phyloP scores from a whole-genome alignment of 1,284 basidiomycete genomes.

The Ceratorhiza oryzae-sativae region DNA sequence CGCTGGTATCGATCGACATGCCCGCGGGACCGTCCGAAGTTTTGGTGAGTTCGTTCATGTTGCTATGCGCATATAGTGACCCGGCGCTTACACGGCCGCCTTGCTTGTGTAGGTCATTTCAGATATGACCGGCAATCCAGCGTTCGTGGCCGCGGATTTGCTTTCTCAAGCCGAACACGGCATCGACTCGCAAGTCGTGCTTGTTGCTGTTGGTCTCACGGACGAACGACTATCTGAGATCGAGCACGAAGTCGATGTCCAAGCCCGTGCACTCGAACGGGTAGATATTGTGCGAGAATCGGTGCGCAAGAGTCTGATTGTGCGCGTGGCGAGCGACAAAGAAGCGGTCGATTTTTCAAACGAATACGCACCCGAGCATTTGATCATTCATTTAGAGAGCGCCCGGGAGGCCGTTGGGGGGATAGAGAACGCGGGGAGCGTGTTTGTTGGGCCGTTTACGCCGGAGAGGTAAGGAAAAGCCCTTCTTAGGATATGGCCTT shows the following conservation, averaged over 20 bases:
- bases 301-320: slow-evolving; percentile 90
- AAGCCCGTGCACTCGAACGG: slow-evolving; percentile 86
- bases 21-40: slow-evolving; percentile 98
- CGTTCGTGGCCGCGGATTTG: slow-evolving; percentile 95
- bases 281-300: slow-evolving; percentile 92
- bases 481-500: slow-evolving; percentile 1
- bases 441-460: slow-evolving; percentile 94
- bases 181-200: slow-evolving; percentile 95
- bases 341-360: slow-evolving; percentile 92
- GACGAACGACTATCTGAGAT: slow-evolving; percentile 71
- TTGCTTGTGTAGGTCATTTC: slow-evolving; percentile 77
- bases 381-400: slow-evolving; percentile 86
- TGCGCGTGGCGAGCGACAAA: slow-evolving; percentile 69
- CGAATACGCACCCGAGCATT: slow-evolving; percentile 96
- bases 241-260: slow-evolving; percentile 85
- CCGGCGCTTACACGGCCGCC: slow-evolving; percentile 12
- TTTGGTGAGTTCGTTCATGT: slow-evolving; percentile 65
- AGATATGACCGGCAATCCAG: slow-evolving; percentile 83
- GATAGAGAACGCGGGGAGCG: slow-evolving; percentile 92
- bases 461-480: slow-evolving; percentile 79
- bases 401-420: slow-evolving; percentile 69
- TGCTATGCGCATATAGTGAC: slow-evolving; percentile 12
- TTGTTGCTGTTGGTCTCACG: slow-evolving; percentile 80
- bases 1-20: slow-evolving; percentile 97
- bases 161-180: slow-evolving; percentile 99